Evolutionary conservation across 306 rosid species (phyloP).

Genomic region (Pyrus bretschneideri): DNA sequence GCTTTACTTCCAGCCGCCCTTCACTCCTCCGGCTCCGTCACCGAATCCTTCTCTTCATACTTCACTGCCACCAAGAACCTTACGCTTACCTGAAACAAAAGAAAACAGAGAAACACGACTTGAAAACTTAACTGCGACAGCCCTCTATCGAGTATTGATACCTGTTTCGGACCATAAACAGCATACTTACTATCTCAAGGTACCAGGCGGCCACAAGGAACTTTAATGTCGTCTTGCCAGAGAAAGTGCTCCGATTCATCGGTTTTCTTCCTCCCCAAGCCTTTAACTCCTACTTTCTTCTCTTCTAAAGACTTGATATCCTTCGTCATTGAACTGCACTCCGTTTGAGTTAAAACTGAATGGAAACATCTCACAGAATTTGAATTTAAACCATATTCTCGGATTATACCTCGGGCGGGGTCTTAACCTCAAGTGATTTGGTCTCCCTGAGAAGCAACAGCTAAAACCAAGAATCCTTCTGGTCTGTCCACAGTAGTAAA

Average conservation of each 20-base stretch:
- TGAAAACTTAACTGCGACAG: background rate
- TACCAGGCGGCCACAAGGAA: conserved; percentile 63
- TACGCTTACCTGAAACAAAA: conserved; percentile 44
- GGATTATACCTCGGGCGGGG: conserved; percentile 44
- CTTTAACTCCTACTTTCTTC: conserved; percentile 60
- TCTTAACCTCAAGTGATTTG: conserved; percentile 33
- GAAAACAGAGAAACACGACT: background rate
- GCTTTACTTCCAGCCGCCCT: background rate
- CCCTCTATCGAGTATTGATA: background rate
- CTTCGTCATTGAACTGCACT: conserved; percentile 20
- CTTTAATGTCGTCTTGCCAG: conserved; percentile 78
- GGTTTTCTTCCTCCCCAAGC: conserved; percentile 64
- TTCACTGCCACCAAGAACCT: conserved; percentile 74
- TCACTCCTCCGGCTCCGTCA: conserved; percentile 26
- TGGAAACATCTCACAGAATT: background rate
- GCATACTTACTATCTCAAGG: conserved; percentile 61
- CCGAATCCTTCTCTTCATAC: conserved; percentile 51
- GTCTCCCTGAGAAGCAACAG: conserved; percentile 70
- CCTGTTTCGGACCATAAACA: conserved; percentile 69
- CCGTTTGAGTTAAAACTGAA: background rate
- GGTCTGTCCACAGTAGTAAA: conserved; percentile 79
- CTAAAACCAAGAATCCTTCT: conserved; percentile 82
- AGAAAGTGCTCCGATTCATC: conserved; percentile 66
- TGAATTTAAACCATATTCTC: background rate
- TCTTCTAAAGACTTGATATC: conserved; percentile 55